Evolutionary conservation across 2,329 filamentous ascomycete genomes (phyloP).

Genomic region (Colletotrichum gloeosporioides): DNA sequence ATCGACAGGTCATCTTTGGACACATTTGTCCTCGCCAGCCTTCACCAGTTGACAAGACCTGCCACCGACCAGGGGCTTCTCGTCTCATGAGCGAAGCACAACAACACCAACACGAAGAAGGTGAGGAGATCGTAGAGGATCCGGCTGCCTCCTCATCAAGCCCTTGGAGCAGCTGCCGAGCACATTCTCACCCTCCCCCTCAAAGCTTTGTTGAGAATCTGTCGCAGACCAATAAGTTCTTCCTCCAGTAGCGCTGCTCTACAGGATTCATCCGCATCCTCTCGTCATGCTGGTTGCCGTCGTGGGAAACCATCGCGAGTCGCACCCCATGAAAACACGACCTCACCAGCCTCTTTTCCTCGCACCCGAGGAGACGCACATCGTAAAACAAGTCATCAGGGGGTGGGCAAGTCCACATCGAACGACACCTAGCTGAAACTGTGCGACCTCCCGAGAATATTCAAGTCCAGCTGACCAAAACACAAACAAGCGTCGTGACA

Average conservation of each 20-base stretch:
- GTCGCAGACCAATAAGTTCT: background rate
- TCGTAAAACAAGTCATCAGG: background rate
- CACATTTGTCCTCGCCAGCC: background rate
- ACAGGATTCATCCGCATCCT: background rate
- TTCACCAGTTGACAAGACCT: conserved; percentile 11
- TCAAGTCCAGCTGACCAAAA: conserved; percentile 16
- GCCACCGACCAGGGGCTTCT: background rate
- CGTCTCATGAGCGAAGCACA: background rate
- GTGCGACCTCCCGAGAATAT: background rate
- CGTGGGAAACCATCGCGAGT: background rate
- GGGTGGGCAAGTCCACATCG: conserved; percentile 13
- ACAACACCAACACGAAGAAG: background rate
- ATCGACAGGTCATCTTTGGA: background rate
- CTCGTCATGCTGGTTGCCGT: background rate
- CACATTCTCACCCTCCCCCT: background rate
- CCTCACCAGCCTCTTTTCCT: background rate
- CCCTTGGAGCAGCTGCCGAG: background rate
- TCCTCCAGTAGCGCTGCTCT: background rate
- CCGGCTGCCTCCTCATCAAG: background rate
- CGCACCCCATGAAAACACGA: background rate
- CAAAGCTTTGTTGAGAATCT: background rate
- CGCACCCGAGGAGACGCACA: background rate
- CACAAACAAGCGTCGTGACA: background rate
- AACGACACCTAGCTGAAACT: conserved; percentile 18
- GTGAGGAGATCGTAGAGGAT: background rate